Conservation (phyloP, 2,329 filamentous ascomycete species). For the Amylocarpus encephaloides region DNA sequence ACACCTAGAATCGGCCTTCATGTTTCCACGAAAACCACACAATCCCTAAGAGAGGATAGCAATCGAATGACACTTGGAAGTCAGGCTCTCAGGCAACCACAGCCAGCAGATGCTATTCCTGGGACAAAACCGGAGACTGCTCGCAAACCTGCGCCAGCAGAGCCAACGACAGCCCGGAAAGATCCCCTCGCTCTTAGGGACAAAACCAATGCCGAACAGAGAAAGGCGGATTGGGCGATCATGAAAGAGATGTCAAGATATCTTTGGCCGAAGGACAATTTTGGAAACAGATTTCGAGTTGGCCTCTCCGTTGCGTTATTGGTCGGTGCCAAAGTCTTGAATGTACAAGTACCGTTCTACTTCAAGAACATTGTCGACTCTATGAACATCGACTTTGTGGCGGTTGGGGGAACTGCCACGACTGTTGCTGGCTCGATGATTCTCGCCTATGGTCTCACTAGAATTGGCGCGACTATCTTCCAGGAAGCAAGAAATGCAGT, state of each 20-base stretch:
- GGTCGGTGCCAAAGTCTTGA: slow-evolving; percentile 86
- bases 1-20: slow-evolving; percentile 19
- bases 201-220: slow-evolving; percentile 75
- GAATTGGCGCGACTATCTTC: slow-evolving; percentile 83
- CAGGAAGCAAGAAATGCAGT: slow-evolving; percentile 94
- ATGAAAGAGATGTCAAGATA: slow-evolving; percentile 97
- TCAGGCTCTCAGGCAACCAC: slow-evolving; percentile 18
- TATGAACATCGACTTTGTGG: slow-evolving; percentile 92
- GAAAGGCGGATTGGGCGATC: slow-evolving; percentile 96
- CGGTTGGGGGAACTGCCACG: slow-evolving; percentile 79
- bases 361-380: slow-evolving; percentile 97
- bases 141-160: slow-evolving; percentile 16
- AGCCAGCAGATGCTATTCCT: slow-evolving; percentile 19
- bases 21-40: slow-evolving; percentile 28
- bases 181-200: slow-evolving; percentile 60
- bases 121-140: slow-evolving; percentile 22
- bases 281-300: slow-evolving; percentile 78
- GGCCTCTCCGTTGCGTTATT: slow-evolving; percentile 76
- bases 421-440: slow-evolving; percentile 91
- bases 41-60: slow-evolving; percentile 18
- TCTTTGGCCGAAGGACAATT: slow-evolving; percentile 86
- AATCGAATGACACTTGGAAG: slow-evolving; percentile 16
- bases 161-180: slow-evolving; percentile 25
- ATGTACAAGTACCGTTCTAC: slow-evolving; percentile 97
- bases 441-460: slow-evolving; percentile 81